Evolutionary conservation across 441 rosid genomes (phyloP).

Genomic region (Melastoma candidum): DNA sequence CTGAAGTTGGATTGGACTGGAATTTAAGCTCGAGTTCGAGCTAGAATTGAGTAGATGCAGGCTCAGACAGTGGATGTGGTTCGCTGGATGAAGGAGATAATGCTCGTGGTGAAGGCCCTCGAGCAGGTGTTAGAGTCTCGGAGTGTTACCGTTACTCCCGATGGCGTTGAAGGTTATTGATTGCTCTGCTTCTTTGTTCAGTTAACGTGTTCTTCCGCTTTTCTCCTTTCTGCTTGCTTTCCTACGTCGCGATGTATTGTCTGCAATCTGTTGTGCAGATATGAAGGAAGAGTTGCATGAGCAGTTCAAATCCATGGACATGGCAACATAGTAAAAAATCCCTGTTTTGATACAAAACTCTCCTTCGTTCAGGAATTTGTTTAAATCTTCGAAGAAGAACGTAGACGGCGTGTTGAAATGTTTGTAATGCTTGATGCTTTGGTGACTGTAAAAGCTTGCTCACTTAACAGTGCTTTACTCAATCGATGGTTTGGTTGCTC

Average conservation of each 20-base stretch:
- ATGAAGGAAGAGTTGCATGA: slow-evolving; percentile 93
- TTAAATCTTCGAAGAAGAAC: no score
- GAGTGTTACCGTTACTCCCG: slow-evolving; percentile 66
- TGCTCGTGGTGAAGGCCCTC: slow-evolving; percentile 72
- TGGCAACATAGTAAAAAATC: slow-evolving; percentile 75
- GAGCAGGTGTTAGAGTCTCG: slow-evolving; percentile 66
- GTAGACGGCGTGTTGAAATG: no score
- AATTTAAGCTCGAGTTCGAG: no score
- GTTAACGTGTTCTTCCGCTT: not conserved
- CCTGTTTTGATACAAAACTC: not conserved
- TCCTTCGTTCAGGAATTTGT: no score
- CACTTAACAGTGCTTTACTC: slow-evolving; percentile 65
- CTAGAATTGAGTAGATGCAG: no score
- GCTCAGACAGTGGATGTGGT: slow-evolving; percentile 57
- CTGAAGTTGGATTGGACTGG: no score
- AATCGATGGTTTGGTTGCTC: slow-evolving; percentile 85
- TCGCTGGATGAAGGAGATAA: slow-evolving; percentile 82
- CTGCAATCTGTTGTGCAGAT: no score
- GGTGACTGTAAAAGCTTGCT: no score
- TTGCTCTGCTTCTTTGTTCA: no score
- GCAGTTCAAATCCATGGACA: slow-evolving; percentile 85
- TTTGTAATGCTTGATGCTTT: no score
- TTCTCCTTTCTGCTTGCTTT: no score
- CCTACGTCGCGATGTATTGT: no score
- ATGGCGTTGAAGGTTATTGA: slow-evolving; percentile 65